Percentiles rank a stretch among this genome's conserved stretches.
Conservation (phyloP, 768 basidiomycete species). For the Xanthoconium stramineum region DNA sequence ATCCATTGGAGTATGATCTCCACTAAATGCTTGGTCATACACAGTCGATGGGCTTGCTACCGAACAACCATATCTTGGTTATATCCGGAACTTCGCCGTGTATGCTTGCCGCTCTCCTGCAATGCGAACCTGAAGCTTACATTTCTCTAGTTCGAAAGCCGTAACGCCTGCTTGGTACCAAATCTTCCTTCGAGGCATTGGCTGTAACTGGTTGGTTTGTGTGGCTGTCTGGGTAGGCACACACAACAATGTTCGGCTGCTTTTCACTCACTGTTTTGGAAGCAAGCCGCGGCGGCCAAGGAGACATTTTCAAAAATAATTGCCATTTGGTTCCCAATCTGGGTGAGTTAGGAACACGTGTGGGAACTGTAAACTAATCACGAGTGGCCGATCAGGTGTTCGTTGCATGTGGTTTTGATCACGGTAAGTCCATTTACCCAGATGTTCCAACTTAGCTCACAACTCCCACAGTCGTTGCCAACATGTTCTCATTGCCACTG, state of each 20-base stretch:
- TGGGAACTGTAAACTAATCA: background rate
- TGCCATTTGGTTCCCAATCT: slow-evolving; percentile 72
- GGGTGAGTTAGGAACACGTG: slow-evolving; percentile 40
- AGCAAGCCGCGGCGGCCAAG: slow-evolving; percentile 69
- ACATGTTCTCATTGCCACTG: slow-evolving; percentile 72
- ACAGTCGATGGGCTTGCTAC: slow-evolving; percentile 61
- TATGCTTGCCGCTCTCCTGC: slow-evolving; percentile 30
- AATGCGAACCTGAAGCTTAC: background rate
- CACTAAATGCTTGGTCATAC: background rate
- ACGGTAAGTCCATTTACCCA: slow-evolving; percentile 42
- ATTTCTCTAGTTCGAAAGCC: slow-evolving; percentile 51
- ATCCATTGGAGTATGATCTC: background rate
- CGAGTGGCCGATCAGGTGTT: slow-evolving; percentile 45
- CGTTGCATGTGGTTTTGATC: slow-evolving; percentile 68
- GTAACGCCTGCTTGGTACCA: slow-evolving; percentile 66
- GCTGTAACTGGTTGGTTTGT: slow-evolving; percentile 75
- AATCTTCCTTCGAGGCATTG: slow-evolving; percentile 70
- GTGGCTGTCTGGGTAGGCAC: slow-evolving; percentile 66
- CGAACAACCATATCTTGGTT: slow-evolving; percentile 52
- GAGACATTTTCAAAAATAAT: slow-evolving; percentile 71
- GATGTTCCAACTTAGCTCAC: background rate
- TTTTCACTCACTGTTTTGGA: slow-evolving; percentile 4
- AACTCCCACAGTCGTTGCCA: slow-evolving; percentile 52
- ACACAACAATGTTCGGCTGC: background rate
- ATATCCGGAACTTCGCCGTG: slow-evolving; percentile 55